phyloP scores from a whole-genome alignment of 495 filamentous ascomycete species.

The Trichoderma gamsii region DNA sequence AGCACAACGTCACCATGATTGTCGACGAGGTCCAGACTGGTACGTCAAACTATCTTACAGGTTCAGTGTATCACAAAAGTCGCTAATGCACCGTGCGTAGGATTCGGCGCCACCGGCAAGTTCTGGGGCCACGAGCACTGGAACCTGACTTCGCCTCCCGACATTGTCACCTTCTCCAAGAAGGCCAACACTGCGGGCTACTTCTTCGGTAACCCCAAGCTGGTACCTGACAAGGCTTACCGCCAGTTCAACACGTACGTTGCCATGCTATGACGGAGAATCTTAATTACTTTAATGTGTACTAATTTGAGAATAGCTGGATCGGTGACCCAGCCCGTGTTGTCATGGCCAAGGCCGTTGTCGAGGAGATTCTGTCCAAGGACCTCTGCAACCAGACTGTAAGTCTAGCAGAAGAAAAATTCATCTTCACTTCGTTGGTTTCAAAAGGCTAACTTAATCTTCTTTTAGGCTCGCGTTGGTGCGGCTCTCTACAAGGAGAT shows the following conservation, averaged over 20 bases:
- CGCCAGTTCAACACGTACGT: conserved; percentile 85
- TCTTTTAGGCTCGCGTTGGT: conserved; percentile 54
- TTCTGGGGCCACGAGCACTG: conserved; percentile 99
- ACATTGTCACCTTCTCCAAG: conserved; percentile 99
- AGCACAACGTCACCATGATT: conserved; percentile 82
- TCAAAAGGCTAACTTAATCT: not conserved
- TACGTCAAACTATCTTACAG: not conserved
- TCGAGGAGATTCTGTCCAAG: conserved; percentile 77
- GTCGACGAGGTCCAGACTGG: conserved; percentile 94
- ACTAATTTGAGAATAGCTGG: conserved; percentile 44
- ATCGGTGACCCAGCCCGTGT: conserved; percentile 95
- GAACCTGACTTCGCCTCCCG: conserved; percentile 74
- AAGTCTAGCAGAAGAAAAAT: not conserved
- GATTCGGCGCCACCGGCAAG: conserved; percentile 88
- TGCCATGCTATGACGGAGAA: not conserved
- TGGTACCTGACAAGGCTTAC: conserved; percentile 96
- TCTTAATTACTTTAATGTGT: not conserved
- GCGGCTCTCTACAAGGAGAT: conserved; percentile 75
- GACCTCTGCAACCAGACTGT: conserved; percentile 71
- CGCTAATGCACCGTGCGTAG: conserved; percentile 27
- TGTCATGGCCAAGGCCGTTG: conserved; percentile 85
- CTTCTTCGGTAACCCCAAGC: conserved; percentile 84
- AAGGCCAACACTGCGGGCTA: conserved; percentile 98
- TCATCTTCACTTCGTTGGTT: not conserved
- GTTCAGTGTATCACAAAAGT: not conserved